Conservation (phyloP, 768 basidiomycete species). For the Lactifluus piperatus region DNA sequence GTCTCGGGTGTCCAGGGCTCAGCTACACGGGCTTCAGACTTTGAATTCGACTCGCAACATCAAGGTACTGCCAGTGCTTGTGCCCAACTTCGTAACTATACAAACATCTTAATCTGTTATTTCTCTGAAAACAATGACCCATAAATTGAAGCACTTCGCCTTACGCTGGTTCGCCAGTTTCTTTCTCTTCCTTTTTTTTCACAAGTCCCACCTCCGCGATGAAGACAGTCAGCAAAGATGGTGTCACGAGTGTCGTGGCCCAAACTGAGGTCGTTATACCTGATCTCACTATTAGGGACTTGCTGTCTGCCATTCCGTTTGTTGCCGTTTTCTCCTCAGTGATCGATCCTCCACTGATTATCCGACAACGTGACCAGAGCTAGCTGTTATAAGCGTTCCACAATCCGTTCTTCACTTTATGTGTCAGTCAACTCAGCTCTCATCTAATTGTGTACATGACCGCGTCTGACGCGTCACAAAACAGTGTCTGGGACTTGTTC, state of each 20-base stretch:
- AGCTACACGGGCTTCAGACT: too few relatives aligned
- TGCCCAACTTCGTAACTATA: too few relatives aligned
- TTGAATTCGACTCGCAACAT: too few relatives aligned
- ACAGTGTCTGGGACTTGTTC: constrained; percentile 67
- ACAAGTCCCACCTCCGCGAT: not conserved
- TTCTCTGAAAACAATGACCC: too few relatives aligned
- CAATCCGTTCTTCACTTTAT: constrained; percentile 67
- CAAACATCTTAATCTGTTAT: too few relatives aligned
- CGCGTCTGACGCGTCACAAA: constrained; percentile 18
- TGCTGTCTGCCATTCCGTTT: constrained; percentile 77
- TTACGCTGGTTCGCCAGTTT: too few relatives aligned
- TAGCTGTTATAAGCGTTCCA: constrained; percentile 89
- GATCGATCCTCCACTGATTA: not conserved
- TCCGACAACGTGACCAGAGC: constrained; percentile 34
- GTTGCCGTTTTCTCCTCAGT: constrained; percentile 25
- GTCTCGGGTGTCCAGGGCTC: too few relatives aligned
- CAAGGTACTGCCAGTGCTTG: too few relatives aligned
- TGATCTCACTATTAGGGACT: constrained; percentile 79
- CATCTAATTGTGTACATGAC: constrained; percentile 1
- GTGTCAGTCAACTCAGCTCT: constrained; percentile 44
- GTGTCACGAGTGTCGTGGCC: constrained; percentile 28
- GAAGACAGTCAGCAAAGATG: constrained; percentile 18
- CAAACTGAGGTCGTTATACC: constrained; percentile 65
- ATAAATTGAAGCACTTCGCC: too few relatives aligned
- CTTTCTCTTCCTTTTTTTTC: too few relatives aligned